phyloP scores from a whole-genome alignment of 345 rosid genomes.

The Hypericum androsaemum region DNA sequence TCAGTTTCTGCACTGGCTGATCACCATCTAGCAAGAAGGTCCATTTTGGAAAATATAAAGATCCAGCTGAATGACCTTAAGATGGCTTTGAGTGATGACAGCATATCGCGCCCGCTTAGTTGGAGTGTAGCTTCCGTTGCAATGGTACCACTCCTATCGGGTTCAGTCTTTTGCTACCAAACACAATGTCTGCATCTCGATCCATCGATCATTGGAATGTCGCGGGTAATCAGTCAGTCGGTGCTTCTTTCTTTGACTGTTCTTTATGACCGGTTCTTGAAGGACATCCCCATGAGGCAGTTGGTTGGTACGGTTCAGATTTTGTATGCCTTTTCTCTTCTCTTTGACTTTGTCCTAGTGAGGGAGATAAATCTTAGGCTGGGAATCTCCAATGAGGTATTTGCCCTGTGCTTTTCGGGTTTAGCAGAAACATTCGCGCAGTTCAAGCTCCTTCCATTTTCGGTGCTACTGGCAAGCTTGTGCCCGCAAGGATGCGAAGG shows the following conservation, averaged over 20 bases:
- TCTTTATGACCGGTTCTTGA: conserved; percentile 53
- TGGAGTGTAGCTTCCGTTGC: conserved; percentile 71
- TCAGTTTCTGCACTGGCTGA: conserved; percentile 18
- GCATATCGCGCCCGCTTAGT: conserved; percentile 41
- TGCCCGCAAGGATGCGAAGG: no score
- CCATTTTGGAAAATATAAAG: conserved; percentile 35
- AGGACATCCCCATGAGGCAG: conserved; percentile 56
- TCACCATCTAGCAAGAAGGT: conserved; percentile 12
- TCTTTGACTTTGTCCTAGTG: conserved; percentile 61
- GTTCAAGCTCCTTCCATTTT: conserved; percentile 75
- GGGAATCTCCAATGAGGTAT: conserved; percentile 63
- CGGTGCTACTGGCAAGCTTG: conserved; percentile 40
- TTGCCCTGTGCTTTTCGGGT: conserved; percentile 60
- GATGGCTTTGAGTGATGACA: conserved; percentile 44
- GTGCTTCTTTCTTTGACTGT: conserved; percentile 52
- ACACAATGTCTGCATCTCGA: conserved; percentile 63
- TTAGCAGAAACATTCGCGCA: conserved; percentile 71
- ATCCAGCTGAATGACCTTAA: conserved; percentile 43
- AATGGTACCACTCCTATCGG: conserved; percentile 62
- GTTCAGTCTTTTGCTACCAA: conserved; percentile 78
- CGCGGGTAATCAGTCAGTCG: conserved; percentile 68
- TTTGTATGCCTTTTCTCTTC: conserved; percentile 51
- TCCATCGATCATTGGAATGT: conserved; percentile 68
- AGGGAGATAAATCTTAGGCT: conserved; percentile 52
- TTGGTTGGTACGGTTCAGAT: conserved; percentile 45